phyloP scores from a whole-genome alignment of 495 filamentous ascomycete species.

The Aspergillus wentii region DNA sequence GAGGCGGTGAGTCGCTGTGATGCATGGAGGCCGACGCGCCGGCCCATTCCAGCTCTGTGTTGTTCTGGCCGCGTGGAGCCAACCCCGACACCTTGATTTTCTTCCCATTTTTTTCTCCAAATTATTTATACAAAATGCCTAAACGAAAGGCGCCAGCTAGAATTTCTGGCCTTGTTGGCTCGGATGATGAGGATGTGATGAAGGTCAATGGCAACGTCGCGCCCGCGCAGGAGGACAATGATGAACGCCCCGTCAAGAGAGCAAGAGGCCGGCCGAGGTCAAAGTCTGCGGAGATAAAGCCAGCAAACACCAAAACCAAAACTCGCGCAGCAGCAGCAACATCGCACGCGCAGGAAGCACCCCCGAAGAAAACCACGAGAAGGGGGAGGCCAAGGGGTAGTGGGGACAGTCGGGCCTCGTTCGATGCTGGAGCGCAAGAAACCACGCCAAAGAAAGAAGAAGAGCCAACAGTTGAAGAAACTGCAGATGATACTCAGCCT shows the following conservation, averaged over 20 bases:
- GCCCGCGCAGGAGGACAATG: conserved; percentile 20
- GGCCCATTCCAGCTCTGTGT: too few species aligned
- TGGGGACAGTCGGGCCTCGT: conserved; percentile 20
- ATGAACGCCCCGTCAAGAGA: conserved; percentile 38
- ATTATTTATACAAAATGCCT: too few species aligned
- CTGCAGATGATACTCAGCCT: conserved; percentile 3
- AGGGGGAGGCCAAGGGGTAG: conserved; percentile 39
- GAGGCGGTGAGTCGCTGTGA: not conserved
- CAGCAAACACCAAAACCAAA: conserved; percentile 11
- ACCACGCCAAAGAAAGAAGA: conserved; percentile 10
- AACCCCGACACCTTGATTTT: too few species aligned
- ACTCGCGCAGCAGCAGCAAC: conserved; percentile 8
- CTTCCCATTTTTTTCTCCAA: too few species aligned
- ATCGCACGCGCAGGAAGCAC: conserved; percentile 23
- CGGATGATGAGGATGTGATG: conserved; percentile 61
- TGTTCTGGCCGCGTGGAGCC: too few species aligned
- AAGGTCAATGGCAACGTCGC: conserved; percentile 19
- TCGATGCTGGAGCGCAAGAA: conserved; percentile 17
- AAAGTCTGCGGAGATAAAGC: conserved; percentile 18
- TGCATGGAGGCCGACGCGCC: conserved; percentile 2
- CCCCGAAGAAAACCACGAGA: conserved; percentile 26
- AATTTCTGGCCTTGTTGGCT: conserved; percentile 60
- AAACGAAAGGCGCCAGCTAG: conserved; percentile 48
- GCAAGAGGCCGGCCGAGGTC: conserved; percentile 35
- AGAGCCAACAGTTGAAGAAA: conserved; percentile 18